phyloP scores from a whole-genome alignment of 1,139 yeast genomes.

The Geotrichum reessii region DNA sequence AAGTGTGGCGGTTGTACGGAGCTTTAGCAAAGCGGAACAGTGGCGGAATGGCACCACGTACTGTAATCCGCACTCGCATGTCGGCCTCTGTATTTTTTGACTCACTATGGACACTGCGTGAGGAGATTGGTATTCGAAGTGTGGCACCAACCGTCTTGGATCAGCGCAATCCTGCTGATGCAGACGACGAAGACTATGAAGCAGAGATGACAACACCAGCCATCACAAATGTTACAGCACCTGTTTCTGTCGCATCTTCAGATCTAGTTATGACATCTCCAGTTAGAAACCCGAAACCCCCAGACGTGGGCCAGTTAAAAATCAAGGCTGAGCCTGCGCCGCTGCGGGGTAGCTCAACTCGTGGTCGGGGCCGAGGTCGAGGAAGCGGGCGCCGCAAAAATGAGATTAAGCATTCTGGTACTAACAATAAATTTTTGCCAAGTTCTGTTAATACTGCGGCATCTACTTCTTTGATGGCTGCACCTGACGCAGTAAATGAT shows the following conservation, averaged over 20 bases:
- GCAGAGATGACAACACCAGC: neutral
- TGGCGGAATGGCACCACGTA: constrained; percentile 23
- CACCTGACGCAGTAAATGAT: neutral
- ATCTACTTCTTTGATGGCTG: neutral
- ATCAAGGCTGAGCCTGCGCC: neutral
- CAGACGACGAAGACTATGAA: constrained; percentile 22
- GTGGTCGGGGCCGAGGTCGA: neutral
- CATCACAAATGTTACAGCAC: neutral
- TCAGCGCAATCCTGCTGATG: constrained; percentile 26
- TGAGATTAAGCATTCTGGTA: neutral
- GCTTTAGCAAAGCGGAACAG: constrained; percentile 44
- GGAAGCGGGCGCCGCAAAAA: neutral
- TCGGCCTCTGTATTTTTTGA: constrained; percentile 91
- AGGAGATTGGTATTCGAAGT: constrained; percentile 61
- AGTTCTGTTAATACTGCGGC: neutral
- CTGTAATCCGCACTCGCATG: constrained; percentile 74
- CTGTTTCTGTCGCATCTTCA: neutral
- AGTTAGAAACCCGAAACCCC: neutral
- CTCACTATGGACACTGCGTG: constrained; percentile 73
- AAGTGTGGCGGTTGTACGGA: constrained; percentile 83
- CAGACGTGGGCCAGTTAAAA: neutral
- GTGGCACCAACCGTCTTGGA: constrained; percentile 36
- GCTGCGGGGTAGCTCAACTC: neutral
- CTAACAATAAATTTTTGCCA: neutral
- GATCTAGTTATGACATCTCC: neutral